Conservation (phyloP, 257 asterid genomes). For the Fraxinus excelsior region DNA sequence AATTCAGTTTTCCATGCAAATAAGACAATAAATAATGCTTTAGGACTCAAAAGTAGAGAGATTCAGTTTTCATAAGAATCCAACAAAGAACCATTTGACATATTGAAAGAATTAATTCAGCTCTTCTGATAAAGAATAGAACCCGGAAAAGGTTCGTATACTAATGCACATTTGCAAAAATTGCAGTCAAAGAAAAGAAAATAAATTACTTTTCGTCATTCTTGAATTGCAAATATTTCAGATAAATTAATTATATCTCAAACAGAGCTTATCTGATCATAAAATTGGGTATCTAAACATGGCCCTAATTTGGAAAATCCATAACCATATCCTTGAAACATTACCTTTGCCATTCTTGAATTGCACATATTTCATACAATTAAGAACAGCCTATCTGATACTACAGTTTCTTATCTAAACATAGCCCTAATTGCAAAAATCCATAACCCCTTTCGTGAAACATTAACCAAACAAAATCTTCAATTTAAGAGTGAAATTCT, state of each 20-base stretch:
- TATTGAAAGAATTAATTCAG: not conserved
- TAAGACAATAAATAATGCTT: not conserved
- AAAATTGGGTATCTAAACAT: not conserved
- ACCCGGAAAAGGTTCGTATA: not conserved
- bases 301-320: slow-evolving; percentile 6
- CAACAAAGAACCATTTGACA: not conserved
- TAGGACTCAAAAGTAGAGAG: not conserved
- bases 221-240: not conserved
- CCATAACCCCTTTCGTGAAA: slow-evolving; percentile 14
- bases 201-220: not conserved
- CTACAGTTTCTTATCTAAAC: not conserved
- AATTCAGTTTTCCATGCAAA: slow-evolving; percentile 9
- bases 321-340: not conserved
- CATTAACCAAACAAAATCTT: slow-evolving; percentile 16
- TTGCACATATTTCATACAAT: not conserved
- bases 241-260: not conserved
- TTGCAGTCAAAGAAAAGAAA: not conserved
- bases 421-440: not conserved
- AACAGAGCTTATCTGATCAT: not conserved
- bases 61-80: not conserved
- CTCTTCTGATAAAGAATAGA: not conserved
- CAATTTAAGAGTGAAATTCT: not conserved
- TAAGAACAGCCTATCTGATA: slow-evolving; percentile 6
- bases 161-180: not conserved
- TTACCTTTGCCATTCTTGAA: slow-evolving; percentile 11